Evolutionary conservation across 352 stramenopile species (phyloP).

Genomic region (Pythium apleroticum): DNA sequence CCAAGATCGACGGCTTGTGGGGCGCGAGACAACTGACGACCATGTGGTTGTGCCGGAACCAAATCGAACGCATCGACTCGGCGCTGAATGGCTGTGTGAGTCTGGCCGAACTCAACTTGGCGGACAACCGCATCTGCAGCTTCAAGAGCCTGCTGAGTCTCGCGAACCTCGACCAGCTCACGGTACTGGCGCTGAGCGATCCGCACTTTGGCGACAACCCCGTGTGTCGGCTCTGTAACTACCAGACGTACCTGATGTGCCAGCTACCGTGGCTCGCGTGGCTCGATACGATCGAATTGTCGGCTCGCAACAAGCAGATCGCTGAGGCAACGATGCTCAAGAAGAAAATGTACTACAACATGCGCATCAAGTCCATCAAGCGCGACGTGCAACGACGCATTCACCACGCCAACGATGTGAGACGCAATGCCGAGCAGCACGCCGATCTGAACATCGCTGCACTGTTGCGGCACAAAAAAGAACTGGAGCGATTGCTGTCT

Average conservation of each 20-base stretch:
- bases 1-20: conserved; percentile 54
- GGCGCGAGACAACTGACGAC: conserved; percentile 50
- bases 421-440: conserved; percentile 47
- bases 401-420: conserved; percentile 44
- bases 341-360: conserved; percentile 96
- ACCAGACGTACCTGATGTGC: conserved; percentile 91
- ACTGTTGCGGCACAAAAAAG: conserved; percentile 59
- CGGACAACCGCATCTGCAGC: conserved; percentile 76
- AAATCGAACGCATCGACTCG: conserved; percentile 64
- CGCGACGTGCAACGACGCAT: conserved; percentile 66
- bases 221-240: conserved; percentile 91
- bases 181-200: conserved; percentile 74
- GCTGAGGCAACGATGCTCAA: conserved; percentile 92
- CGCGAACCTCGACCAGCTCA: conserved; percentile 60
- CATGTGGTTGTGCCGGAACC: conserved; percentile 79
- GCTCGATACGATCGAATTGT: conserved; percentile 79
- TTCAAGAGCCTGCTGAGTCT: conserved; percentile 89
- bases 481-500: conserved; percentile 51
- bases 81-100: conserved; percentile 50
- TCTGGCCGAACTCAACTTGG: conserved; percentile 84
- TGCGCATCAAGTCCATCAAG: conserved; percentile 91
- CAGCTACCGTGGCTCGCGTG: conserved; percentile 69
- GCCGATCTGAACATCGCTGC: conserved; percentile 44
- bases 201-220: conserved; percentile 91
- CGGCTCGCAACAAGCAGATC: conserved; percentile 80